Evolutionary conservation across 1,284 basidiomycete species (phyloP).

Genomic region (Cutaneotrichosporon sp.): DNA sequence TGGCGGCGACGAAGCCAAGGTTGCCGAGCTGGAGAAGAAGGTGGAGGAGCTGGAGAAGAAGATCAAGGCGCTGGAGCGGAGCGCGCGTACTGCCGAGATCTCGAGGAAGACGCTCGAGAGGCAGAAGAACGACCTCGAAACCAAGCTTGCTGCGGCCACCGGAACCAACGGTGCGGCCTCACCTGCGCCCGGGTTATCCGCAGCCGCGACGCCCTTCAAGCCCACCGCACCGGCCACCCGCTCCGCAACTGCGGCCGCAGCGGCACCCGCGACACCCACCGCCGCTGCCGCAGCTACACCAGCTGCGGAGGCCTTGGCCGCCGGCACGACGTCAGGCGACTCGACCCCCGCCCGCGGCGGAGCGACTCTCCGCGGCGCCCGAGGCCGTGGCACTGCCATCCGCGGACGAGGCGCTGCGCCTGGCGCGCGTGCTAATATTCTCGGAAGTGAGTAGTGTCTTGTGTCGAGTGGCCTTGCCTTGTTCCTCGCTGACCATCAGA

Average conservation of each 20-base stretch:
- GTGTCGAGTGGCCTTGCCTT: neutral
- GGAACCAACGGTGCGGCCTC: constrained; percentile 10
- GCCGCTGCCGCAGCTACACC: neutral
- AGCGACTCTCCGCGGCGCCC: constrained; percentile 2
- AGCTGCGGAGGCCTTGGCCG: neutral
- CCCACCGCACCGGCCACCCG: constrained; percentile 20
- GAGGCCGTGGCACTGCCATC: constrained; percentile 14
- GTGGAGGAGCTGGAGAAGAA: constrained; percentile 36
- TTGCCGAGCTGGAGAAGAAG: constrained; percentile 33
- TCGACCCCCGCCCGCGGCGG: neutral
- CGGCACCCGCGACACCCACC: constrained; percentile 10
- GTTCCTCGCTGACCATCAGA: constrained; percentile 28
- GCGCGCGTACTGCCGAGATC: constrained; percentile 45
- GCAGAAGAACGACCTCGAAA: constrained; percentile 28
- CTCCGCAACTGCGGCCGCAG: constrained; percentile 13
- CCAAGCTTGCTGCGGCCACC: constrained; percentile 28
- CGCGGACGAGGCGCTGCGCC: constrained; percentile 16
- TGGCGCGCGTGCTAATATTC: constrained; percentile 8
- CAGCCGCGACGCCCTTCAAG: constrained; percentile 29
- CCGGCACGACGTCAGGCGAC: constrained; percentile 1
- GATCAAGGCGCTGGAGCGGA: constrained; percentile 43
- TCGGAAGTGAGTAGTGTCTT: constrained; percentile 20
- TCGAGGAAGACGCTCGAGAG: constrained; percentile 45
- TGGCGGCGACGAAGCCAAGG: constrained; percentile 3
- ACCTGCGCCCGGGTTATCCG: constrained; percentile 13